Conservation (phyloP, 495 filamentous ascomycete species). For the Penicillium chermesinum region DNA sequence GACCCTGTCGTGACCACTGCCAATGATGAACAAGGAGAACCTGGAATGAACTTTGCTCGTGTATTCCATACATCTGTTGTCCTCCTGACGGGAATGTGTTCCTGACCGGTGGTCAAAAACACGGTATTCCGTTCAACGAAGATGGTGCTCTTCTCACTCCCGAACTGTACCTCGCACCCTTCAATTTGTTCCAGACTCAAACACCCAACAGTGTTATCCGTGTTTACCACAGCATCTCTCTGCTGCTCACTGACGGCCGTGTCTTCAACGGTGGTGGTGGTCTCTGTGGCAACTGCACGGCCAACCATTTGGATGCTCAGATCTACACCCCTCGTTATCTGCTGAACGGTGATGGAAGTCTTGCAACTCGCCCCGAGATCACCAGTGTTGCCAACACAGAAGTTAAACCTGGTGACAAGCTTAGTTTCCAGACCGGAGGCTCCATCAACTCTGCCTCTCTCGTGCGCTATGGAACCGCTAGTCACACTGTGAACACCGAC, state of each 20-base stretch:
- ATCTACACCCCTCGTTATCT: constrained; percentile 46
- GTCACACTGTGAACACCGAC: constrained; percentile 49
- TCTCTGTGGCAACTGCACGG: constrained; percentile 39
- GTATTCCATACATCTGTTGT: constrained; percentile 41
- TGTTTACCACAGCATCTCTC: constrained; percentile 44
- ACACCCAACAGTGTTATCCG: constrained; percentile 39
- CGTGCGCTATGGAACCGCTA: constrained; percentile 38
- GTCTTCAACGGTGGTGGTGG: constrained; percentile 49
- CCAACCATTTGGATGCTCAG: constrained; percentile 50
- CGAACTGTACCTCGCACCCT: no score
- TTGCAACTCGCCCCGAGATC: constrained; percentile 34
- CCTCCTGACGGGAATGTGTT: constrained; percentile 45
- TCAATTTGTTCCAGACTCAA: no score
- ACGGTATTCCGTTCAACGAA: constrained; percentile 39
- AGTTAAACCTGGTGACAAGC: constrained; percentile 24
- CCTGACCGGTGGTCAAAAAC: constrained; percentile 37
- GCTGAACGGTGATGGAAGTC: constrained; percentile 32
- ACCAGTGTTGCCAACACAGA: constrained; percentile 15
- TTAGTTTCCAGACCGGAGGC: constrained; percentile 33
- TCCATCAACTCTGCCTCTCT: constrained; percentile 21
- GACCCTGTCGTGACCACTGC: constrained; percentile 24
- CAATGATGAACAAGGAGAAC: constrained; percentile 15
- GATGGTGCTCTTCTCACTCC: constrained; percentile 29
- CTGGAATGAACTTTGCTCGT: constrained; percentile 34
- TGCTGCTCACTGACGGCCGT: constrained; percentile 49